Conservation (phyloP, 208 protist genomes). For the Wallacemonas sp. region DNA sequence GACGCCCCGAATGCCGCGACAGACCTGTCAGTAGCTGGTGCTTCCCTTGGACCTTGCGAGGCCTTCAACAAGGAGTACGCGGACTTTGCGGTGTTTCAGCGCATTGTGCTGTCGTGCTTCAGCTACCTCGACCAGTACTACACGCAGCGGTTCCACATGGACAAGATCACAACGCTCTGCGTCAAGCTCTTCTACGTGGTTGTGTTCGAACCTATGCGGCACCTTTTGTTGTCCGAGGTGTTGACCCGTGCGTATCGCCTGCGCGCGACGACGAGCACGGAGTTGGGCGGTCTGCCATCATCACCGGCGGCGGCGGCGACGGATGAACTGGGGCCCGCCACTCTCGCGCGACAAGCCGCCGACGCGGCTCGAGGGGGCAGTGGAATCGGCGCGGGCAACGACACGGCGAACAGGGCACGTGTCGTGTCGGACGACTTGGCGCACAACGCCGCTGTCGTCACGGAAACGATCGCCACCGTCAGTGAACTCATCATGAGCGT, state of each 20-base stretch:
- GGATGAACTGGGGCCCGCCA: constrained; percentile 10
- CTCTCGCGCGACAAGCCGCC: constrained; percentile 6
- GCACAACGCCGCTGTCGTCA: constrained; percentile 18
- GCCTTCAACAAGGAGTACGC: constrained; percentile 58
- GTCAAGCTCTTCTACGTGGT: constrained; percentile 78
- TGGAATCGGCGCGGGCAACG: background rate
- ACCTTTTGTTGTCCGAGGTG: constrained; percentile 36
- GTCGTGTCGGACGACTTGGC: constrained; percentile 2
- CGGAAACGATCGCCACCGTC: constrained; percentile 28
- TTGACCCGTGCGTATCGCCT: constrained; percentile 23
- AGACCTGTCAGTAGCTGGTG: no score
- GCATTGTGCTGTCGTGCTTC: constrained; percentile 76
- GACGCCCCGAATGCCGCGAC: background rate
- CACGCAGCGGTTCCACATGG: constrained; percentile 53
- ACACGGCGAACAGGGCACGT: background rate
- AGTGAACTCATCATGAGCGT: constrained; percentile 34
- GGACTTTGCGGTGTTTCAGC: constrained; percentile 52
- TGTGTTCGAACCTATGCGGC: constrained; percentile 61
- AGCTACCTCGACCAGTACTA: constrained; percentile 86
- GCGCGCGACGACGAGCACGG: constrained; percentile 9
- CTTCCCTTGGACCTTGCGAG: constrained; percentile 34
- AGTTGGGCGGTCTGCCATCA: background rate
- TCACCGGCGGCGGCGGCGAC: constrained; percentile 14
- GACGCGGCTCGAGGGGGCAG: background rate
- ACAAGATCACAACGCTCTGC: constrained; percentile 70